Evolutionary conservation across 2,329 filamentous ascomycete species (phyloP), one percentile per base, ranked within the genome.

Genomic region (Aspergillus alliaceus): DNA sequence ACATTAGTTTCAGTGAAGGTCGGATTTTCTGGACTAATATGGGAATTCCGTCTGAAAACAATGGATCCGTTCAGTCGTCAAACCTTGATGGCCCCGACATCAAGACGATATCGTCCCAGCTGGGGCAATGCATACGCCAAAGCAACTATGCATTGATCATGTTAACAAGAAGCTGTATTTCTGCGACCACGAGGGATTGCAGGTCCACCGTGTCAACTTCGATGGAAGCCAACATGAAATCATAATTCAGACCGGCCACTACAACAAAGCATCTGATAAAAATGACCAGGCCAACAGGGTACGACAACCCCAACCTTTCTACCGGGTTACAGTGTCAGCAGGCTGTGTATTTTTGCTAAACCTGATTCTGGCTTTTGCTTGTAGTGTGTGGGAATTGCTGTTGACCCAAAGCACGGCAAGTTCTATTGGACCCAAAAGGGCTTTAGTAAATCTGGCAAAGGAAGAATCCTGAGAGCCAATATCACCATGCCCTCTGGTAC

Each of bases 341-440:
- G n/a, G n/a, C n/a, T n/a, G n/a, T n/a, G n/a, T n/a, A n/a, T n/a
- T n/a, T n/a, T n/a, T n/a, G n/a, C n/a, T n/a, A n/a, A n/a, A n/a
- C n/a, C n/a, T n/a, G n/a, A n/a, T n/a, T n/a, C n/a, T n/a, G n/a
- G n/a, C 11, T n/a, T 15, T 34, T 18, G 9, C 15, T 47, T 24
- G 15, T 18, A 31, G 46, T 85, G 82, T 52, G 84, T 87, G 11
- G 84, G 85, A 2, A 78, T 87, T 40, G 69, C 79, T 0, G 72
- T 87, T 1, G 78, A 78, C 6, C 69, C 71, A 0, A 56, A 64
- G 0, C 68, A 69, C 1, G 77, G 77, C 4, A 77, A 79, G 48
- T 73, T 87, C 37, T 86, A 83, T 72, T 87, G 85, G 84, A 83
- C 80, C 0, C 84, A 86, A 54, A 86, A 87, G 63, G 85, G 84